Evolutionary conservation across 1,284 basidiomycete species (phyloP), one percentile per base, ranked within the genome.

Genomic region (Dichomitus squalens): DNA sequence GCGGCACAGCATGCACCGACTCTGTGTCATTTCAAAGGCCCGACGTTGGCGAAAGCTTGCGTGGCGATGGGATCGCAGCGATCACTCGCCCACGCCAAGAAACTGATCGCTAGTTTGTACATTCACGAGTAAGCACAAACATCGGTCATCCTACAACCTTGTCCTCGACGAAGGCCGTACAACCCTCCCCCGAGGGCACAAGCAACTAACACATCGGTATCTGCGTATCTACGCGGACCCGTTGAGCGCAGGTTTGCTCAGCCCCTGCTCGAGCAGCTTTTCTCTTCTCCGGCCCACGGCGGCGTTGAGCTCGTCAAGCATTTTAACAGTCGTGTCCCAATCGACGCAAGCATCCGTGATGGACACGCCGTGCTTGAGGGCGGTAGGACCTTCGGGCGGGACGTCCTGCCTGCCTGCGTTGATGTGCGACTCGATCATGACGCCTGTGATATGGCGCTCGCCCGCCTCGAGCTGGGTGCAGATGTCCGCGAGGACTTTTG

Each of bases 391-490:
- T 76, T 80, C 83, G 4, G 79, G 63, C 1, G 92, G 90, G 18
- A 93, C 88, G 66, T 93, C 92, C 76, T 97, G 95, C 62, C 88
- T 80, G 18, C 95, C 95, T 43, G 85, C 90, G 69, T 91, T 89
- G 74, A 98, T 87, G 74, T 98, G 92, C 38, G 88, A 92, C 79
- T 99, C 96, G 72, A 99, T 86, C 96, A 98, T 98, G 64, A 98
- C 93, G 60, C 96, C 96, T 1, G 92, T 95, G 73, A 98, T 93
- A 55, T 84, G 80, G 57, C 75, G 82, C 65, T 95, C 86, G 46
- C 95, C 95, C 7, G 82, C 82, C 9, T 73, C 79, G 55, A 98
- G 83, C 76, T 98, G 96, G 18, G 75, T 75, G 71, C 90, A 92
- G 65, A 98, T 84, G 68, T 83, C 76, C 52, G 85, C 84, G 51